Percentiles rank a stretch among this genome's conserved stretches.
phyloP scores from a whole-genome alignment of 2,329 filamentous ascomycete genomes.

The Cercospora janseana region DNA sequence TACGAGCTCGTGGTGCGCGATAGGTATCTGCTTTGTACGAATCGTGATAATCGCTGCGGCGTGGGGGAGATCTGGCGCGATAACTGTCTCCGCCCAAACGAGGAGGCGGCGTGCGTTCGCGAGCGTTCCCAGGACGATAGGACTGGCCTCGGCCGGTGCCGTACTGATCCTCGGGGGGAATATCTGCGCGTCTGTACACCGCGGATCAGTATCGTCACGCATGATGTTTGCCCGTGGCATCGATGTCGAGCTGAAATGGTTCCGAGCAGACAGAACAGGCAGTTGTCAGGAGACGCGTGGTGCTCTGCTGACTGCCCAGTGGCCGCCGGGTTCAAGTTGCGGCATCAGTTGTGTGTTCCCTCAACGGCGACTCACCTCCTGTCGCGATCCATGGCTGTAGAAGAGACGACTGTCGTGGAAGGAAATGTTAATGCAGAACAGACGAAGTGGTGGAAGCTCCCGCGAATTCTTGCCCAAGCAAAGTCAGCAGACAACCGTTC shows the following conservation, averaged over 20 bases:
- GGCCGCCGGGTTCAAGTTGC: too few species aligned
- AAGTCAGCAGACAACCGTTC: constrained; percentile 5
- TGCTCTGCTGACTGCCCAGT: not conserved
- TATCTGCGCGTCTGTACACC: constrained; percentile 26
- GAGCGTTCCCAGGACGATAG: constrained; percentile 39
- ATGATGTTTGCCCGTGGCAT: not conserved
- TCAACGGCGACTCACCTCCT: constrained; percentile 41
- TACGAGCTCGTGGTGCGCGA: constrained; percentile 29
- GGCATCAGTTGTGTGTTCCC: too few species aligned
- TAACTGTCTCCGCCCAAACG: constrained; percentile 36
- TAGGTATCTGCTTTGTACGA: constrained; percentile 32
- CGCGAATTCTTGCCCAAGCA: constrained; percentile 1
- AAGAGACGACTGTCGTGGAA: not conserved
- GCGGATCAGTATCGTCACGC: constrained; percentile 12
- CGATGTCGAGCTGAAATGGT: not conserved
- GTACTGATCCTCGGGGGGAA: constrained; percentile 38
- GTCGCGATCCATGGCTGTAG: constrained; percentile 39
- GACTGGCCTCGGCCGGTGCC: constrained; percentile 38
- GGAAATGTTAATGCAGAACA: not conserved
- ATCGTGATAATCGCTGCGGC: constrained; percentile 39
- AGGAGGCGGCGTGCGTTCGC: constrained; percentile 34
- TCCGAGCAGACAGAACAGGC: not conserved
- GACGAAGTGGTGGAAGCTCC: constrained; percentile 1
- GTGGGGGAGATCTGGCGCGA: constrained; percentile 51
- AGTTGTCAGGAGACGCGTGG: not conserved